A percentile compares a stretch with the other conserved stretches of the same genome.
Conservation (phyloP, 2,329 filamentous ascomycete species). For the Didymosphaeria variabile region DNA sequence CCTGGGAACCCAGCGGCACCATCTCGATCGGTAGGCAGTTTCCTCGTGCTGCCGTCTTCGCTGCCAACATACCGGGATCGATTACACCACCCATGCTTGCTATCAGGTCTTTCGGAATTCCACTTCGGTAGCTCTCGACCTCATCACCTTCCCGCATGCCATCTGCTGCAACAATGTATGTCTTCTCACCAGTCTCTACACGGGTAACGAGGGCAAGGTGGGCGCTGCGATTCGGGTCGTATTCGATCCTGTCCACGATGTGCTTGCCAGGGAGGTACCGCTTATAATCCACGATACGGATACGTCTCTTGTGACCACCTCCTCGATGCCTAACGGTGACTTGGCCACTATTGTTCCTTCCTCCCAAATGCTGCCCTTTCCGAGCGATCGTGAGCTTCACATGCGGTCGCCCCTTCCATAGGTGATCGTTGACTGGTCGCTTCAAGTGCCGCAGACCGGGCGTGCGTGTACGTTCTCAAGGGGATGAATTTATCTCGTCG, state of each 20-base stretch:
- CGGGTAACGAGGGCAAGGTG: constrained; percentile 90
- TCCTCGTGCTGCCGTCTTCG: constrained; percentile 90
- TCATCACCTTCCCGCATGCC: constrained; percentile 91
- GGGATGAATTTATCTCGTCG: constrained; percentile 51
- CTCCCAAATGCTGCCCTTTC: constrained; percentile 91
- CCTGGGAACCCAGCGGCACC: constrained; percentile 91
- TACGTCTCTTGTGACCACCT: constrained; percentile 89
- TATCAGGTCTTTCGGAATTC: constrained; percentile 86
- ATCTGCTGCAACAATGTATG: constrained; percentile 95
- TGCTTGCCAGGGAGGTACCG: constrained; percentile 83
- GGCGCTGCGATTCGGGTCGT: constrained; percentile 91
- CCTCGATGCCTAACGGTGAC: constrained; percentile 92
- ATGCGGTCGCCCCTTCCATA: constrained; percentile 92
- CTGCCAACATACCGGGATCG: constrained; percentile 94
- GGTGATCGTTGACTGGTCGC: constrained; percentile 92
- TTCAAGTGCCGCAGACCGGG: constrained; percentile 91
- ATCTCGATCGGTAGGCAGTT: constrained; percentile 96
- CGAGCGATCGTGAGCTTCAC: constrained; percentile 87
- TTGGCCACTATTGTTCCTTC: constrained; percentile 84
- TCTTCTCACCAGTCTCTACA: constrained; percentile 76
- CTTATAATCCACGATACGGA: constrained; percentile 89
- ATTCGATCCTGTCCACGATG: constrained; percentile 91
- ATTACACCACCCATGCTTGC: constrained; percentile 91
- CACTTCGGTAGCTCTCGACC: constrained; percentile 89
- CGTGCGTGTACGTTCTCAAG: constrained; percentile 85